Conservation (phyloP, 1,284 basidiomycete species). For the Malassezia globosa region DNA sequence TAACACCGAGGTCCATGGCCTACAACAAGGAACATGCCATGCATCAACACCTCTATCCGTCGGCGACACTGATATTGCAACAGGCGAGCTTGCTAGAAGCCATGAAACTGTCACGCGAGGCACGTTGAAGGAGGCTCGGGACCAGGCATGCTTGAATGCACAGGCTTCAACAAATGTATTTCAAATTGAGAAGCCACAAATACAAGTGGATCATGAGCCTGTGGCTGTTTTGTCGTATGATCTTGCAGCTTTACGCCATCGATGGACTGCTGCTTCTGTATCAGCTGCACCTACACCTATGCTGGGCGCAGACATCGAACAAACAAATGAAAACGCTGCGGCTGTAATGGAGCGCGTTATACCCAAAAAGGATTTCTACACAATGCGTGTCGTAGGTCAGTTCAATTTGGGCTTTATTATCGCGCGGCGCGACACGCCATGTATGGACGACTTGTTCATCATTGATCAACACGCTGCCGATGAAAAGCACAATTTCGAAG, state of each 20-base stretch:
- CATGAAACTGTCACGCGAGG: too few relatives aligned
- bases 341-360: constrained; percentile 74
- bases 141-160: too few relatives aligned
- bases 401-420: constrained; percentile 96
- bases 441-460: constrained; percentile 61
- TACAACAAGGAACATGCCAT: too few relatives aligned
- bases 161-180: too few relatives aligned
- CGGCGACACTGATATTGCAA: too few relatives aligned
- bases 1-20: too few relatives aligned
- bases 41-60: too few relatives aligned
- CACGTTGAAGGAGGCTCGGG: too few relatives aligned
- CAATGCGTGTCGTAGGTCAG: constrained; percentile 80
- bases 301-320: constrained; percentile 1
- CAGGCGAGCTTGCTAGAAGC: too few relatives aligned
- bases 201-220: too few relatives aligned
- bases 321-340: constrained; percentile 49
- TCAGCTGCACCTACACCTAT: background rate
- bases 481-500: constrained; percentile 98
- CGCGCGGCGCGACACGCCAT: constrained; percentile 53
- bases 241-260: background rate
- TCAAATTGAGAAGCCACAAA: too few relatives aligned
- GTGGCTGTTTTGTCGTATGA: too few relatives aligned
- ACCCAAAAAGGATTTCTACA: constrained; percentile 70
- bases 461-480: constrained; percentile 67
- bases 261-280: background rate